phyloP scores from a whole-genome alignment of 768 basidiomycete genomes.

The Jaapia argillacea region DNA sequence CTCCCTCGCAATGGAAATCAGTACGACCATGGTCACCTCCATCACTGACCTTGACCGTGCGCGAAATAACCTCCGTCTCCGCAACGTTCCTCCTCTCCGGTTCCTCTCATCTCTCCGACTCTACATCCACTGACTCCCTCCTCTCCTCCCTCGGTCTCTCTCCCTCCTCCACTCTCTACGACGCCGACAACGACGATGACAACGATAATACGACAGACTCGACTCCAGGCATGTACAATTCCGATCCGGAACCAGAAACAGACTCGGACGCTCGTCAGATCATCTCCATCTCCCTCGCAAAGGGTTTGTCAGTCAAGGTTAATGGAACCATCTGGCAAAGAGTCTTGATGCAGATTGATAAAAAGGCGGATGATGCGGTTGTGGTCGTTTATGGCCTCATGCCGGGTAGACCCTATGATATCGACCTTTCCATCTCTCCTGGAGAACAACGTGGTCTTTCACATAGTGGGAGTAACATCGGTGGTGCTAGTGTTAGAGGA shows the following conservation, averaged over 20 bases:
- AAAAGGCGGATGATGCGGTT: conserved; percentile 76
- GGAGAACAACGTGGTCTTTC: too few relatives aligned
- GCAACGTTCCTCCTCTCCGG: conserved; percentile 67
- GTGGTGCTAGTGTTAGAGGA: conserved; percentile 29
- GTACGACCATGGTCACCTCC: neutral
- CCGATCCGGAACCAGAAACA: too few relatives aligned
- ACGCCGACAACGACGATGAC: conserved; percentile 25
- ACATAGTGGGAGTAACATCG: conserved; percentile 39
- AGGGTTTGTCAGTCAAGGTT: conserved; percentile 71
- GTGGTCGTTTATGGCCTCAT: conserved; percentile 86
- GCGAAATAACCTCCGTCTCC: conserved; percentile 80
- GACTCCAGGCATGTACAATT: too few relatives aligned
- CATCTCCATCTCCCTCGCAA: conserved; percentile 58
- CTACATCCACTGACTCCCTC: conserved; percentile 23
- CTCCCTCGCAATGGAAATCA: too few relatives aligned
- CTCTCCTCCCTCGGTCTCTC: conserved; percentile 28
- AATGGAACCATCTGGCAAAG: conserved; percentile 73
- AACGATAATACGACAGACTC: too few relatives aligned
- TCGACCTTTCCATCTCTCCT: too few relatives aligned
- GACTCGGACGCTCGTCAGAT: too few relatives aligned
- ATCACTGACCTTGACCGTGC: conserved; percentile 26
- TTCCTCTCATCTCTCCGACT: conserved; percentile 23
- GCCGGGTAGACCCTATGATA: conserved; percentile 85
- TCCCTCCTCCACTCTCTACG: conserved; percentile 8
- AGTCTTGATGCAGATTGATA: conserved; percentile 71